Conservation (phyloP, 768 basidiomycete genomes). For the Leucocoprinus sp. region DNA sequence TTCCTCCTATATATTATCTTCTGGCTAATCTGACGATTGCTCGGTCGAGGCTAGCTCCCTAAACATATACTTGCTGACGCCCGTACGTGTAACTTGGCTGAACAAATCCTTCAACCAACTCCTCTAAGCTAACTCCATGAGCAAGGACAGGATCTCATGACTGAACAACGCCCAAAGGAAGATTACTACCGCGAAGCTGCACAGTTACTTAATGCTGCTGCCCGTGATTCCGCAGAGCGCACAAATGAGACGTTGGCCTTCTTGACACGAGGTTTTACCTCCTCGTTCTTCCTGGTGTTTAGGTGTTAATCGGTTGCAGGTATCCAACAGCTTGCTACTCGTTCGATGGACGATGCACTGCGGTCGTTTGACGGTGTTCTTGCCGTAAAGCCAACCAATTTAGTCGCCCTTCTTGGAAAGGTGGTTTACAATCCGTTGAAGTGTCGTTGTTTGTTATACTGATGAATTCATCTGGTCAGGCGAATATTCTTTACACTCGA, state of each 20-base stretch:
- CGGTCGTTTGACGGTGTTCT: slow-evolving; percentile 78
- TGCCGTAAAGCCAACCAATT: slow-evolving; percentile 69
- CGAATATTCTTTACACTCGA: slow-evolving; percentile 76
- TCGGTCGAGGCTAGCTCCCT: slow-evolving; percentile 73
- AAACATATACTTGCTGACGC: slow-evolving; percentile 68
- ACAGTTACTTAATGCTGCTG: slow-evolving; percentile 52
- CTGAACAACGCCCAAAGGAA: slow-evolving; percentile 52
- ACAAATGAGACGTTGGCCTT: slow-evolving; percentile 49
- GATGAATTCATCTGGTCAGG: slow-evolving; percentile 39
- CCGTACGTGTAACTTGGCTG: slow-evolving; percentile 39
- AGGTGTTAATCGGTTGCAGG: slow-evolving; percentile 34
- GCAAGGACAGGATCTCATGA: slow-evolving; percentile 59
- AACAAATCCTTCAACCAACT: not conserved
- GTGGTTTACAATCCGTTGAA: slow-evolving; percentile 33
- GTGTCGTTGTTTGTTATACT: not conserved
- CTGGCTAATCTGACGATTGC: slow-evolving; percentile 82
- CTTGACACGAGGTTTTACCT: slow-evolving; percentile 57
- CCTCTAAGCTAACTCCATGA: not conserved
- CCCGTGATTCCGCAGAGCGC: slow-evolving; percentile 51
- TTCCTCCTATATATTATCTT: slow-evolving; percentile 72
- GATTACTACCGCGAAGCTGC: slow-evolving; percentile 66
- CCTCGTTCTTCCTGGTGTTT: not conserved
- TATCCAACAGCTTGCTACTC: slow-evolving; percentile 72
- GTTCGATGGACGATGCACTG: slow-evolving; percentile 75
- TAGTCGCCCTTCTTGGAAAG: slow-evolving; percentile 84